Evolutionary conservation across 2,329 filamentous ascomycete genomes (phyloP), one percentile per base, ranked within the genome.

Genomic region (Sphaceloma murrayae): DNA sequence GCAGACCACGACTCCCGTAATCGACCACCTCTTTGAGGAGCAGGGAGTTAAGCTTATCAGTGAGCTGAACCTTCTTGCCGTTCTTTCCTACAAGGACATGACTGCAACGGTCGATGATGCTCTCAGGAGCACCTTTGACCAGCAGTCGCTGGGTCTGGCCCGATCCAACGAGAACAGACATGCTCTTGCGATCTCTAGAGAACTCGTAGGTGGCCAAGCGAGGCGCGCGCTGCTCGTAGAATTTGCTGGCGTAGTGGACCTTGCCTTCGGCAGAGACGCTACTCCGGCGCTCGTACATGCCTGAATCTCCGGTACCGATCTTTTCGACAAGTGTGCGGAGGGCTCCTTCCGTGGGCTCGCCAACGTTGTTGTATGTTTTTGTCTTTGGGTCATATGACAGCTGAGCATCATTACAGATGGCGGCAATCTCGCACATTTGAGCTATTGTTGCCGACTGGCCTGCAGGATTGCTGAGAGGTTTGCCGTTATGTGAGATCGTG

Each of bases 131-230:
- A 56, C 91, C 91, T 68, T 98, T 98, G 53, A 98, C 88, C 38
- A 98, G 74, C 8, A 98, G 78, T 61, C 82, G 87, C 67, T 91
- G 78, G 43, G 78, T 65, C 39, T 72, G 70, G 46, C 75, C 80
- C 45, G 75, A 73, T 52, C 82, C 75, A 50, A 93, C 85, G 48
- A 96, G 69, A 26, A 98, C 93, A 36, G 91, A 98, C 91, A 98
- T 98, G 66, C 89, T 96, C 77, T 98, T 98, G 51, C 91, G 79
- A 64, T 98, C 91, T 55, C 91, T 80, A 1, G 91, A 96, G 67
- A 98, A 98, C 62, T 98, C 91, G 56, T 86, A 98, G 8, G 87
- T 94, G 6, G 88, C 82, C 46, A 94, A 72, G 31, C 82, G 78
- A 43, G 78, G 77, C 39, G 80, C 76, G 53, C 77, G 74, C 53